Percentiles rank a stretch among this genome's conserved stretches.
These are phyloP conservation scores for Sporothrix humicola DNA, from an alignment of 2,329 filamentous ascomycete species.

Conservation along the genomic window DNA sequence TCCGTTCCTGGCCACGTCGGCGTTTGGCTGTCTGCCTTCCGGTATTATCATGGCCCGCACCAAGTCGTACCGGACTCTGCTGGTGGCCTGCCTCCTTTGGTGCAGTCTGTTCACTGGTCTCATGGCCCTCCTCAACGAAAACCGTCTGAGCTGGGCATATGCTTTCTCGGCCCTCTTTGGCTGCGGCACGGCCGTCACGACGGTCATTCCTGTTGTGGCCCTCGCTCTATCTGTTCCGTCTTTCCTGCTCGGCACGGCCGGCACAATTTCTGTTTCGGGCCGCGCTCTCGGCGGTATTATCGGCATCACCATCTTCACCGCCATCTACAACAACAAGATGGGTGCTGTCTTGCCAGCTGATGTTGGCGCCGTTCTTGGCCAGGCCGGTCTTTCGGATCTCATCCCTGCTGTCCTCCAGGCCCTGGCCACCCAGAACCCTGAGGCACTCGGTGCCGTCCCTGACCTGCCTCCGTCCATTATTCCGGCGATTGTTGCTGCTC, in stretches of 20 bases:
- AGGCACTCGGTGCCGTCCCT: background rate
- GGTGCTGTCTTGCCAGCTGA: background rate
- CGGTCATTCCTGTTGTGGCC: constrained; percentile 17
- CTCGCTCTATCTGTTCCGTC: constrained; percentile 12
- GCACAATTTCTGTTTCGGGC: background rate
- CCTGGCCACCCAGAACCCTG: background rate
- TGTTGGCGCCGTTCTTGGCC: background rate
- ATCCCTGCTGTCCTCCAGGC: background rate
- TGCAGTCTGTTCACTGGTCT: background rate
- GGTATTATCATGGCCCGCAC: constrained; percentile 21
- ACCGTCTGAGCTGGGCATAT: background rate
- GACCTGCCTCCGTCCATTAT: background rate
- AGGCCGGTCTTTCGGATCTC: background rate
- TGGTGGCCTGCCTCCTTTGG: background rate
- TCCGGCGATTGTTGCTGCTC: background rate
- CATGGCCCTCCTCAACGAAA: background rate
- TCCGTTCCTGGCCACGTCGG: constrained; percentile 1
- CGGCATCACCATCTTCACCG: constrained; percentile 22
- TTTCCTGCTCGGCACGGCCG: background rate
- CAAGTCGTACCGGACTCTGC: constrained; percentile 12
- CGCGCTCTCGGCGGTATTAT: constrained; percentile 11
- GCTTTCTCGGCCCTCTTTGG: constrained; percentile 15
- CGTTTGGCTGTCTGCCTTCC: constrained; percentile 9
- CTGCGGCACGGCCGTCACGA: constrained; percentile 9
- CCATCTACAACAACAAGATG: constrained; percentile 26